Evolutionary conservation across 1,284 basidiomycete species (phyloP), one percentile per base, ranked within the genome.

Genomic region (Ceratobasidium sp.): DNA sequence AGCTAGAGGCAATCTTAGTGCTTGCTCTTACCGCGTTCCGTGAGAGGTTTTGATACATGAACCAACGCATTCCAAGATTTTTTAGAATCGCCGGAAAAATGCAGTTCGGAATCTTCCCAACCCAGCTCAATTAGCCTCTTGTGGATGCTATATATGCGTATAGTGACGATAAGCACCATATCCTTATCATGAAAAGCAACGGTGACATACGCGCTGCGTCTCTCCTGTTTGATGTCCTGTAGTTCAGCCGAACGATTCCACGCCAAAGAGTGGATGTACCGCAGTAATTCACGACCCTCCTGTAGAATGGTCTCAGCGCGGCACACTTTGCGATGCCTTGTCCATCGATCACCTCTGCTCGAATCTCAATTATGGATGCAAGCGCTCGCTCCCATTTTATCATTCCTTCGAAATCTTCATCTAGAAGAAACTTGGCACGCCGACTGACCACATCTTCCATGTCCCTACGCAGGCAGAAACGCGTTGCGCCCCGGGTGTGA

Each of bases 21-120:
- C 7, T 29, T 1, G 15, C 4, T 20, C 57, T 1, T 60, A 60
- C 57, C 49, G 8, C 57, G 42, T 4, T 60, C 43, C 10, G 57
- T 60, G 1, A 60, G 43, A 7, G 57, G 57, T 15, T 60, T 60
- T 32, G 57, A 27, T 15, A n/a, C 42, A 7, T 60, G 42, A 15
- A 60, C 57, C 17, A 60, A 47, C 13, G 31, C 45, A 3, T 31
- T 15, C 58, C 58, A 62, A 3, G 31, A 22, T 20, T 62, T 62
- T 3, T 3, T 2, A 32, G 13, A 1, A 12, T 3, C 2, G 13
- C 3, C 8, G 15, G 12, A 1, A 6, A 49, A 50, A 13, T 3
- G 10, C n/a, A 49, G 29, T 13, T 62, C 58, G 13, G 13, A 1
- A 34, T 34, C 20, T 22, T 43, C 50, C 58, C 58, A 62, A 1